Base-by-base conservation (phyloP, 2,329 filamentous ascomycete genomes). In the Botrytis galanthina region DNA sequence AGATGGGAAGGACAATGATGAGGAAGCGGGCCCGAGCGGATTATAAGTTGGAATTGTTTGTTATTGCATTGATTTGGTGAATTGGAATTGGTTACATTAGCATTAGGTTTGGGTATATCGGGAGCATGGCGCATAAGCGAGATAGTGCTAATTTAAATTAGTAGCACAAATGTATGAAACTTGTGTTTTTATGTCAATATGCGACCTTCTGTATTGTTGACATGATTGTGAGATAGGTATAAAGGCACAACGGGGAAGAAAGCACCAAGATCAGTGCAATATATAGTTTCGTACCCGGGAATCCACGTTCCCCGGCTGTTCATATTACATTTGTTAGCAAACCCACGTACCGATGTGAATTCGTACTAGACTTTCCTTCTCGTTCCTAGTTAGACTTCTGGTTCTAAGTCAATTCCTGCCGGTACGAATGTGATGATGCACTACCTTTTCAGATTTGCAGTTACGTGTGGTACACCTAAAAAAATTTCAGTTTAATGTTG, bases 11-110 rank as follows among this genome's bases (percentile, higher is more conserved):
- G 69, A 75, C 67, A 67, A 48, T 20, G 76, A 63, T 6, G 76
- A 80, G 48, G 79, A 78, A 67, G 78, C 78, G 51, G 80, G 79
- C 63, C 77, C 78, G 48, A 79, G 78, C 64, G 74, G 74, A 63
- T 75, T 76, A 57, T 80, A 64, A 64, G 59, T 67, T 68, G 46
- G 72, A 67, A 67, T 63, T 59, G 29, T 70, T 37, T 61, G 39
- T 69, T 26, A 7, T 22, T 39, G 26, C 37, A 29, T 72, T 46
- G 62, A 69, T 67, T 72, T 69, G 62, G 39, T 44, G 48, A 18
- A 42, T 32, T 29, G 48, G 48, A 69, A 69, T 69, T 57, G 66
- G 48, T 59, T 72, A 68, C 48, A 32, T 67, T 60, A 48, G 71
- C 32, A 72, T 69, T 39, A 42, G 48, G 37, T 39, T 71, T 72